phyloP scores from a whole-genome alignment of 129 eudicot species.

The Daucus carota region DH1_v3.0 NC_030383.2:39622501-39623000 shows the following conservation, averaged over 20 bases:
- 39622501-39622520: constrained; percentile 35
- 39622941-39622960: too few species aligned
- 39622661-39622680: not conserved
- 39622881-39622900: too few species aligned
- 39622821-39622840: too few species aligned
- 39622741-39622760: not conserved
- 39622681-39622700: not conserved
- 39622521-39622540: constrained; percentile 37
- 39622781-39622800: too few species aligned
- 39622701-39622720: not conserved
- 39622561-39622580: constrained; percentile 26
- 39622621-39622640: not conserved
- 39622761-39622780: too few species aligned
- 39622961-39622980: too few species aligned
- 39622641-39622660: not conserved
- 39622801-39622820: too few species aligned
- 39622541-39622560: constrained; percentile 44
- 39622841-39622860: too few species aligned
- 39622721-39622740: not conserved
- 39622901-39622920: too few species aligned
- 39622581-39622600: not conserved
- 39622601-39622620: not conserved
- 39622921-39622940: too few species aligned
- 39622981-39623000: too few species aligned
- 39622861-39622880: too few species aligned